Base-by-base conservation (phyloP, 768 basidiomycete species). In the Neoboletus subvelutipes region DNA sequence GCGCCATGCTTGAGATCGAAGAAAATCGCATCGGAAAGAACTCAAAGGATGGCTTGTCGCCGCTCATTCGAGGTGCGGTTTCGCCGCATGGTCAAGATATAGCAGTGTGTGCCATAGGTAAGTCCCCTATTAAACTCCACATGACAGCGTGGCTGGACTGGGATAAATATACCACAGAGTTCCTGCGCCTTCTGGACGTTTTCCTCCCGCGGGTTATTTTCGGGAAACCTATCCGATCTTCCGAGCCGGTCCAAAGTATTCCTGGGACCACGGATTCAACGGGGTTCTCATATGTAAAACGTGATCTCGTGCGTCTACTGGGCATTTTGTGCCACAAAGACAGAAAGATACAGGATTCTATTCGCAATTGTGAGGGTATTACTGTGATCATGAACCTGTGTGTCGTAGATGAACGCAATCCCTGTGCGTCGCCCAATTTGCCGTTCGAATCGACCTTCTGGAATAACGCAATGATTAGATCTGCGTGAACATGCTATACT, bases 401-500 rank as follows among this genome's bases (percentile, higher is more conserved):
- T 71, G 90, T 92, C 18, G 77, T 93, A 28, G 94, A 98, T 69
- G 94, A 94, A 64, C 76, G 87, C 55, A 97, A 95, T 72, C 94
- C 94, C 39, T 94, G 94, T 96, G 70, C 73, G 94, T 84, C 8
- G 31, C 13, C 34, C 24, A 50, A 15, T 22, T 33, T 50, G 8
- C n/a, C 5, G 3, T 58, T 22, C 18, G 17, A 9, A 22, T 55
- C 34, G 11, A n/a, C 29, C 56, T 26, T 34, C 1, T 10, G 37
- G 41, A 55, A 41, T 69, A 34, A 67, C 37, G 4, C 17, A 11
- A 50, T 52, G 22, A 15, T 43, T 22, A 64, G 95, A 92, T 73
- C 76, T 98, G 46, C 87, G 93, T 20, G 95, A 98, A 74, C 92
- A 97, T 67, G 93, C 94, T 2, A 83, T 98, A 41, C 86, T 97